phyloP scores from a whole-genome alignment of 2,329 filamentous ascomycete species.

The Hypoxylon sp. region DNA sequence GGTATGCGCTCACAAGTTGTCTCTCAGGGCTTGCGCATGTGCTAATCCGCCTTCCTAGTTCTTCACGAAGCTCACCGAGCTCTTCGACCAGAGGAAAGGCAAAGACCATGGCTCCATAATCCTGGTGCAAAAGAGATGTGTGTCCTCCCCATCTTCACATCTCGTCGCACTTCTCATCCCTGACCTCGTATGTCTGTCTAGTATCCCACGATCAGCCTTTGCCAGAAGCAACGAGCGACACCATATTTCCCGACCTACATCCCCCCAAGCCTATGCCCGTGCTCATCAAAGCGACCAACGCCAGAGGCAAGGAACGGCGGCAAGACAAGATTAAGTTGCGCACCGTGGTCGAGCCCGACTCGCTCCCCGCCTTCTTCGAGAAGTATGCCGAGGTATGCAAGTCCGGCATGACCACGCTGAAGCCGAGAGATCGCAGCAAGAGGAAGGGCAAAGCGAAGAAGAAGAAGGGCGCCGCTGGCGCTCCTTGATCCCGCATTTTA shows the following conservation, averaged over 20 bases:
- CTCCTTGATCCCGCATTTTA: conserved; percentile 44
- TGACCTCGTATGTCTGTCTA: conserved; percentile 47
- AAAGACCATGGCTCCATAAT: conserved; percentile 81
- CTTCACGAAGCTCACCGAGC: conserved; percentile 76
- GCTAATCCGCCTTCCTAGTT: conserved; percentile 69
- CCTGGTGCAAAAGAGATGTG: conserved; percentile 83
- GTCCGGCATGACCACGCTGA: conserved; percentile 86
- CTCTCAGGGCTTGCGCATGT: conserved; percentile 1
- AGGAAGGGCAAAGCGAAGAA: conserved; percentile 84
- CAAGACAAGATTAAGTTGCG: conserved; percentile 80
- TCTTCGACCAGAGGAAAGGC: conserved; percentile 77
- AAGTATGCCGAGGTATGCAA: conserved; percentile 94
- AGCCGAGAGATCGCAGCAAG: conserved; percentile 93
- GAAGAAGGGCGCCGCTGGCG: conserved; percentile 68
- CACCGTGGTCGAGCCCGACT: conserved; percentile 83
- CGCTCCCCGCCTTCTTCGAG: conserved; percentile 84
- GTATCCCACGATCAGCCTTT: conserved; percentile 63
- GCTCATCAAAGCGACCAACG: conserved; percentile 87
- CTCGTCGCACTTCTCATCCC: neutral
- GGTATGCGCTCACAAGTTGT: conserved; percentile 56
- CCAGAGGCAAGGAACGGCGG: conserved; percentile 73
- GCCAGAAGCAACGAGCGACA: conserved; percentile 61
- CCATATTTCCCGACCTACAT: conserved; percentile 73
- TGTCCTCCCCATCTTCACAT: conserved; percentile 46
- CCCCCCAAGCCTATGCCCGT: conserved; percentile 76